Evolutionary conservation across 140 eudicot genomes (phyloP).

Genomic region (Anethum foeniculum): DNA sequence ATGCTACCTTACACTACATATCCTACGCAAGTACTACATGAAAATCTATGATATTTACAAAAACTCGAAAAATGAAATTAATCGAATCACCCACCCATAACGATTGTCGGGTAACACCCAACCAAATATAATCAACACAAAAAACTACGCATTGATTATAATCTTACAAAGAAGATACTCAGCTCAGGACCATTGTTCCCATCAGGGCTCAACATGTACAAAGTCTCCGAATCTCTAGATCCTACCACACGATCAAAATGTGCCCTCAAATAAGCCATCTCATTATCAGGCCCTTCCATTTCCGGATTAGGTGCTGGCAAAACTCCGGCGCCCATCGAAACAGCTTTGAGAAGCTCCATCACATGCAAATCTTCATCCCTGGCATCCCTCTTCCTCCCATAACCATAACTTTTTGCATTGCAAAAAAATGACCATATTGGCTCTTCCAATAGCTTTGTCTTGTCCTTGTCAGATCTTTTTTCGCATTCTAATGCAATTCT

Average conservation of each 20-base stretch:
- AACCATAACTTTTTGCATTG: slow-evolving; percentile 53
- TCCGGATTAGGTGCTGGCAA: slow-evolving; percentile 32
- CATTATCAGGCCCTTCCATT: slow-evolving; percentile 40
- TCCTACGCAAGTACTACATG: neutral
- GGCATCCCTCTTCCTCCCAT: slow-evolving; percentile 45
- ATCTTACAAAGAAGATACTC: slow-evolving; percentile 54
- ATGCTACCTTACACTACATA: neutral
- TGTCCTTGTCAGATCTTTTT: slow-evolving; percentile 39
- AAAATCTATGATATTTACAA: neutral
- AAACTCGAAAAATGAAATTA: neutral
- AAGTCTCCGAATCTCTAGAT: slow-evolving; percentile 50
- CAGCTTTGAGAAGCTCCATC: slow-evolving; percentile 41
- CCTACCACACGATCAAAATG: slow-evolving; percentile 57
- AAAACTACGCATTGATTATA: slow-evolving; percentile 16
- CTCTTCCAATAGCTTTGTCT: slow-evolving; percentile 43
- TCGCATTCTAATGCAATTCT: slow-evolving; percentile 59
- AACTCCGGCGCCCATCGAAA: slow-evolving; percentile 58
- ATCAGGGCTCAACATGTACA: slow-evolving; percentile 64
- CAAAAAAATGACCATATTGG: slow-evolving; percentile 54
- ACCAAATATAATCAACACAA: neutral
- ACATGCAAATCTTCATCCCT: slow-evolving; percentile 46
- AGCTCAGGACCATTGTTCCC: slow-evolving; percentile 59
- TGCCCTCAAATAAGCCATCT: slow-evolving; percentile 49
- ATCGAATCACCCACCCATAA: neutral
- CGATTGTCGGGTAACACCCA: neutral